Base-by-base conservation (phyloP, 371 early-diverging fungal species). In the Rhizopus sp. region DNA sequence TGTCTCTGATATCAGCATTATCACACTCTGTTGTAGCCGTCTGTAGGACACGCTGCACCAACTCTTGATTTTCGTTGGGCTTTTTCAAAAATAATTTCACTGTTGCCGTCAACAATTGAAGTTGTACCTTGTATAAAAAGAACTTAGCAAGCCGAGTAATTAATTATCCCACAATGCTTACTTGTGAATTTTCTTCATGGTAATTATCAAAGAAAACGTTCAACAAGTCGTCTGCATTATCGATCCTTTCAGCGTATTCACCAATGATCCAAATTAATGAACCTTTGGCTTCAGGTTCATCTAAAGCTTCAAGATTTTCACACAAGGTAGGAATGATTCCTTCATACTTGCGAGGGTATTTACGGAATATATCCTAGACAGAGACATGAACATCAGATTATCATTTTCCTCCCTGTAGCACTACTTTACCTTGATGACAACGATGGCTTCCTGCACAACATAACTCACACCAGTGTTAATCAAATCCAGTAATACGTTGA, bases 211-310 rank as follows among this genome's bases (percentile, higher is more conserved):
- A 69, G 70, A 90, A 92, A 3, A 79, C 78, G 29, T 88, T 87
- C 54, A 98, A 75, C 47, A 97, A 62, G 53, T 89, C 93, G 53
- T 82, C 81, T 0, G 95, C 89, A 63, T 94, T 94, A 30, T 89
- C 90, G 53, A 96, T 92, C 33, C 91, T 77, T 61, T 95, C 95
- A 4, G 95, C 93, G 67, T 97, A 95, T 72, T 98, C 93, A 53
- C 99, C 99, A 70, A 98, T 83, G 59, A 97, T 94, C 97, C 97
- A 97, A 56, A 95, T 88, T 70, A 95, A 70, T 1, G 95, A 89
- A 3, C 95, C 92, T 63, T 92, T 92, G 34, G 97, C 93, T 46
- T 95, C 94, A 5, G 93, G 88, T 62, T 95, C 94, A 70, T 95
- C 95, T 56, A 96, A 63, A 35, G 69, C 80, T 49, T 93, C 93